Evolutionary conservation across 108 stramenopile species (phyloP), one percentile per base, ranked within the genome.

Genomic region (Parmales sp.): DNA sequence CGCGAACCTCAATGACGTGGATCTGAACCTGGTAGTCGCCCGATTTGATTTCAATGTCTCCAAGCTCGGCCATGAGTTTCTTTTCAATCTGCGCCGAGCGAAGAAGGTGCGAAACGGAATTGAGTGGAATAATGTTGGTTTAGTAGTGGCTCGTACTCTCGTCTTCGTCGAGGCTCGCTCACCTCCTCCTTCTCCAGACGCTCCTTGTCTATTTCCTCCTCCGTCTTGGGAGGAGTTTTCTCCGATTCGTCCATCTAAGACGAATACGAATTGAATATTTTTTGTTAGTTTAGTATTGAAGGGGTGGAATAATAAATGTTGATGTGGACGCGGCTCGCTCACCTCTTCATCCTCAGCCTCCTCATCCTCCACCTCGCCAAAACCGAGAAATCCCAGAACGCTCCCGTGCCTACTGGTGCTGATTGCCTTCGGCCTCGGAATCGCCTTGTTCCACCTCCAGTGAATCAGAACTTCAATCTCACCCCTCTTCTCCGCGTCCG

Each of bases 11-110:
- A 41, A 83, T 83, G 43, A 83, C 48, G 54, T 83, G 84, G 22
- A 85, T 79, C 63, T 80, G 76, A 28, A 85, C 39, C 66, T 81
- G 74, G 63, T 82, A 84, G 66, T 82, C 82, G 1, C 83, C 81
- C 4, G 64, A 22, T 25, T 65, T 67, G 18, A 85, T 43, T 9
- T 71, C 64, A 19, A 77, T 63, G 64, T 63, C 41, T 23, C 54
- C 54, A 4, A 64, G 26, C 2, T 69, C 26, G 1, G 13, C 64
- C 25, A 41, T 78, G 48, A 39, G 69, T 20, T 72, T 25, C 45
- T 76, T 65, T 29, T 73, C 66, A 1, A 16, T 29, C 28, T 60
- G 31, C 31, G 11, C n/a, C n/a, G n/a, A n/a, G n/a, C 8, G 41
- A 43, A 11, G 41, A 43, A 43, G 11, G n/a, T n/a, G n/a, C n/a